These are phyloP conservation scores for Sanghuangporus weigelae DNA, from an alignment of 1,284 basidiomycete species.

Conservation along the genomic window DNA sequence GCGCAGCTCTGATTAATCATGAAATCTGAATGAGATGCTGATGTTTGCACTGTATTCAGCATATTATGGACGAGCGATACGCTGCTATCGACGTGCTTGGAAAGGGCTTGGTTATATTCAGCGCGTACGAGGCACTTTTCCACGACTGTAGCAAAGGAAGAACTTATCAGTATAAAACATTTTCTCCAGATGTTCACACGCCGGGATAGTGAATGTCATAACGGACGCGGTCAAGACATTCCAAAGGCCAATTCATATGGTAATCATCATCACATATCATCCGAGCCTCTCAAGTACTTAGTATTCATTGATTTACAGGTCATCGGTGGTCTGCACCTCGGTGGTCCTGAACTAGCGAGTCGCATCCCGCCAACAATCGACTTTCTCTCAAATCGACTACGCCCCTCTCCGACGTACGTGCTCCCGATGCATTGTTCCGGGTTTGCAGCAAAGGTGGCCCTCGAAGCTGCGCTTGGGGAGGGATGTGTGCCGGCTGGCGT, in stretches of 20 bases:
- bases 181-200: slow-evolving; percentile 64
- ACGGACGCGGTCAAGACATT: slow-evolving; percentile 59
- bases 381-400: slow-evolving; percentile 55
- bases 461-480: slow-evolving; percentile 64
- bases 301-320: slow-evolving; percentile 37
- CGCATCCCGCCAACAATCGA: slow-evolving; percentile 67
- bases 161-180: neutral
- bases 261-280: slow-evolving; percentile 22
- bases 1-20: slow-evolving; percentile 17
- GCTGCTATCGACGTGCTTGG: slow-evolving; percentile 69
- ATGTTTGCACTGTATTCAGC: slow-evolving; percentile 32
- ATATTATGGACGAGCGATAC: slow-evolving; percentile 80
- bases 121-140: slow-evolving; percentile 47
- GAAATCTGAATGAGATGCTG: neutral
- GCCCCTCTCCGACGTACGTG: slow-evolving; percentile 62
- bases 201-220: slow-evolving; percentile 79
- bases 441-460: slow-evolving; percentile 62
- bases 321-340: slow-evolving; percentile 77
- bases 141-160: neutral
- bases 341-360: slow-evolving; percentile 52
- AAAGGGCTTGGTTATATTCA: slow-evolving; percentile 77
- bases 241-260: slow-evolving; percentile 71
- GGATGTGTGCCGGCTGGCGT: slow-evolving; percentile 72
- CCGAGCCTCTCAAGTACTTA: neutral
- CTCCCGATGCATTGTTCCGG: slow-evolving; percentile 84